phyloP scores from a whole-genome alignment of 495 filamentous ascomycete genomes.

The Terfezia boudieri region DNA sequence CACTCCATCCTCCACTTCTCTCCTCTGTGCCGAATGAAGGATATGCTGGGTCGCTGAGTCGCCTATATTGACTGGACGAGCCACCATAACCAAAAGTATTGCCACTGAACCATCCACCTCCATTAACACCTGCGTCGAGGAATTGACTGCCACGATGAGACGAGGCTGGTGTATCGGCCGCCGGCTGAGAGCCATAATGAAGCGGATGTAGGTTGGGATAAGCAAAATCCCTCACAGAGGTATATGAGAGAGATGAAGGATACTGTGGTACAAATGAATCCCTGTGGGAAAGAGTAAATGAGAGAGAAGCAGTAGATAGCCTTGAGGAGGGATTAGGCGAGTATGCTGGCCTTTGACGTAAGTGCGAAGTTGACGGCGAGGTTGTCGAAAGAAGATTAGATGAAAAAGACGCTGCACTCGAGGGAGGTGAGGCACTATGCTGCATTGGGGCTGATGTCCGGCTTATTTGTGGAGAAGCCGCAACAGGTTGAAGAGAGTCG shows the following conservation, averaged over 20 bases:
- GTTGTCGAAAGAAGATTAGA: conserved; percentile 28
- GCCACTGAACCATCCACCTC: conserved; percentile 13
- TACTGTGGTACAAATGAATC: conserved; percentile 62
- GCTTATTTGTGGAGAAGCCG: conserved; percentile 25
- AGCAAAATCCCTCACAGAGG: conserved; percentile 86
- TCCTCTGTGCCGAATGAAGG: conserved; percentile 32
- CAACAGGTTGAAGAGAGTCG: conserved; percentile 2
- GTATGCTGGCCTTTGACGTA: conserved; percentile 34
- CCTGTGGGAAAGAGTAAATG: conserved; percentile 44
- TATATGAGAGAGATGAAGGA: conserved; percentile 71
- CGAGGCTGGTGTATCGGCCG: conserved; percentile 50
- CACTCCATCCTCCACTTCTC: conserved; percentile 31
- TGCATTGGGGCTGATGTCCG: conserved; percentile 15
- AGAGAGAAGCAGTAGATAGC: conserved; percentile 25
- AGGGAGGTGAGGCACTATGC: conserved; percentile 22
- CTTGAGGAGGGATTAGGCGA: conserved; percentile 36
- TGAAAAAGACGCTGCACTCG: conserved; percentile 29
- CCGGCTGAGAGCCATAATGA: conserved; percentile 75
- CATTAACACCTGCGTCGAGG: conserved; percentile 7
- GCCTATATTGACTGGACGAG: conserved; percentile 19
- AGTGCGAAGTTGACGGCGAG: conserved; percentile 27
- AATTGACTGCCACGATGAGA: conserved; percentile 36
- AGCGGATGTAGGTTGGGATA: conserved; percentile 63
- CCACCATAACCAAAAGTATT: conserved; percentile 15
- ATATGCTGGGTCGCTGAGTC: conserved; percentile 59